Conservation (phyloP, 176 grass and related monocot species). For the Oryza longistaminata region DNA sequence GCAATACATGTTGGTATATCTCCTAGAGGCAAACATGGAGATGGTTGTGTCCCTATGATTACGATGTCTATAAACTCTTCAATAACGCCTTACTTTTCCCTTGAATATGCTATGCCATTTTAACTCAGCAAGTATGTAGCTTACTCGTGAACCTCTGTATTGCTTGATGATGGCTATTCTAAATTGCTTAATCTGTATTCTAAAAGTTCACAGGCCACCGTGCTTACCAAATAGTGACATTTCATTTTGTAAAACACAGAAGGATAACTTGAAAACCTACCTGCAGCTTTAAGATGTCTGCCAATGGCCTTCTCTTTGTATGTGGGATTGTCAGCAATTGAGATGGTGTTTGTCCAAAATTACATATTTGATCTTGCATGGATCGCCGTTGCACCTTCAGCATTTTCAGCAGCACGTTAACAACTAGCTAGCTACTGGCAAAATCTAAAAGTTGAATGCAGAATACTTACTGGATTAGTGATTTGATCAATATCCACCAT, state of each 20-base stretch:
- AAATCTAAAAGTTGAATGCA: conserved; percentile 22
- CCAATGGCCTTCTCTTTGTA: conserved; percentile 60
- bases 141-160: conserved; percentile 5
- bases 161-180: conserved; percentile 2
- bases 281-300: conserved; percentile 84
- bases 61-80: conserved; percentile 24
- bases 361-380: conserved; percentile 83
- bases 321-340: conserved; percentile 82
- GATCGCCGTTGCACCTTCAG: conserved; percentile 72
- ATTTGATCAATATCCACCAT: conserved; percentile 95
- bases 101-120: conserved; percentile 1
- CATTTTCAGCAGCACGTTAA: conserved; percentile 42
- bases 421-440: conserved; percentile 16
- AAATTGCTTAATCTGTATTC: conserved; percentile 15
- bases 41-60: conserved; percentile 22
- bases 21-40: conserved; percentile 16
- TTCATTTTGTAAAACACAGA: neutral
- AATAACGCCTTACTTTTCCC: neutral
- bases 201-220: conserved; percentile 28
- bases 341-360: conserved; percentile 95
- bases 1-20: neutral
- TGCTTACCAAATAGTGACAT: neutral
- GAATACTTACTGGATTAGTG: conserved; percentile 71
- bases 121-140: neutral
- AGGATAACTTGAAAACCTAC: conserved; percentile 42